Conservation (phyloP, 495 filamentous ascomycete genomes). For the Trichoderma asperelloides region DNA sequence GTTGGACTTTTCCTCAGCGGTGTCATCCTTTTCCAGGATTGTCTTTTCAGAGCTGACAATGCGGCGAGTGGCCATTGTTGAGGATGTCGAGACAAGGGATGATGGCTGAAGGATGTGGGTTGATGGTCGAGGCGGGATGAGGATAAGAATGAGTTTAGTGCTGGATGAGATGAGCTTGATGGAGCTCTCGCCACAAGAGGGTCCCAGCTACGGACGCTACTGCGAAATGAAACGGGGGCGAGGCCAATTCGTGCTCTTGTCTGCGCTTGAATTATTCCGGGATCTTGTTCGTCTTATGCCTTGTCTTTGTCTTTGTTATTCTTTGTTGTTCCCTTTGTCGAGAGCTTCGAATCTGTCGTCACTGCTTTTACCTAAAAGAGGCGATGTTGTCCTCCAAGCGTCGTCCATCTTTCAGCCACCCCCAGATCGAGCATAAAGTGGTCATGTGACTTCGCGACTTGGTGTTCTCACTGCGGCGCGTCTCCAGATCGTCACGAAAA, state of each 20-base stretch:
- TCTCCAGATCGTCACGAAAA: slow-evolving; percentile 1
- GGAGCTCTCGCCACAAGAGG: slow-evolving; percentile 7
- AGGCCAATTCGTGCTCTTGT: background rate
- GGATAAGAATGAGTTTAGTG: background rate
- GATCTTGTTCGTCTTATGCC: background rate
- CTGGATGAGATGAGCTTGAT: slow-evolving; percentile 5
- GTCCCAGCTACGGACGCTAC: background rate
- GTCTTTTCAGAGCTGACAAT: slow-evolving; percentile 46
- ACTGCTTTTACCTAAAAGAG: background rate
- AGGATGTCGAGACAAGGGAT: background rate
- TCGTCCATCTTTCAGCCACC: background rate
- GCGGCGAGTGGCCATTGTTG: slow-evolving; percentile 50
- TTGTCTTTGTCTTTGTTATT: background rate
- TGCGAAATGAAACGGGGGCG: background rate
- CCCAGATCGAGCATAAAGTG: slow-evolving; percentile 7
- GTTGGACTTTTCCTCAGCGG: slow-evolving; percentile 34
- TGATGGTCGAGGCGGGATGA: background rate
- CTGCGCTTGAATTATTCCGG: background rate
- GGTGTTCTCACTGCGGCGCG: background rate
- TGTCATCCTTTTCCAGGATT: slow-evolving; percentile 45
- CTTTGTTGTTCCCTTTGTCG: background rate
- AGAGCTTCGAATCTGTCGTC: background rate
- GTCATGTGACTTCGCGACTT: slow-evolving; percentile 7
- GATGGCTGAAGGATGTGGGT: background rate
- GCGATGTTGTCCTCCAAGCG: background rate